phyloP scores from a whole-genome alignment of 495 filamentous ascomycete species.

The Astrothelium subdiscretum region DNA sequence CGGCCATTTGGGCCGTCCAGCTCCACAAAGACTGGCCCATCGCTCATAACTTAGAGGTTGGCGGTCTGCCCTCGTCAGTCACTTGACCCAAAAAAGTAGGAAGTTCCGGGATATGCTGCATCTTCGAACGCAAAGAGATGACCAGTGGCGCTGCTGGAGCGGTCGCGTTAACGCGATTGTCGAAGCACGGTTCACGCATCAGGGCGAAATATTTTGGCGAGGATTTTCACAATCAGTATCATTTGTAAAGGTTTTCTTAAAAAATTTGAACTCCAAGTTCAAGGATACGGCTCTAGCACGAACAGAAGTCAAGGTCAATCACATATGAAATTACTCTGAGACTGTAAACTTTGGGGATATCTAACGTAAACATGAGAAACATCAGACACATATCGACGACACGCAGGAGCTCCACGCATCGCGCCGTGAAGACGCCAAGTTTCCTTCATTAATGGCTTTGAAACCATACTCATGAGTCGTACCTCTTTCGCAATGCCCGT shows the following conservation, averaged over 20 bases:
- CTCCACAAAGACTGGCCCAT: background rate
- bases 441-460: no score
- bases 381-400: no score
- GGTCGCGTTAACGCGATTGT: background rate
- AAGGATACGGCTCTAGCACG: background rate
- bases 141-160: background rate
- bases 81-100: background rate
- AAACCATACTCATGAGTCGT: no score
- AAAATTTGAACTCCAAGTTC: no score
- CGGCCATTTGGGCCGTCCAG: conserved; percentile 1
- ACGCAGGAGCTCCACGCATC: no score
- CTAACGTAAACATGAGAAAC: no score
- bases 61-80: background rate
- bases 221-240: background rate
- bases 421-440: no score
- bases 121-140: background rate
- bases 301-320: background rate
- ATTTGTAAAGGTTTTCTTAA: no score
- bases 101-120: background rate
- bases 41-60: background rate
- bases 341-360: background rate
- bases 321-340: background rate
- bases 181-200: background rate
- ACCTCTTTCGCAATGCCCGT: no score
- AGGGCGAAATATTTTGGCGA: background rate